Conservation (phyloP, 1,284 basidiomycete species). For the Ustilago nuda region DNA sequence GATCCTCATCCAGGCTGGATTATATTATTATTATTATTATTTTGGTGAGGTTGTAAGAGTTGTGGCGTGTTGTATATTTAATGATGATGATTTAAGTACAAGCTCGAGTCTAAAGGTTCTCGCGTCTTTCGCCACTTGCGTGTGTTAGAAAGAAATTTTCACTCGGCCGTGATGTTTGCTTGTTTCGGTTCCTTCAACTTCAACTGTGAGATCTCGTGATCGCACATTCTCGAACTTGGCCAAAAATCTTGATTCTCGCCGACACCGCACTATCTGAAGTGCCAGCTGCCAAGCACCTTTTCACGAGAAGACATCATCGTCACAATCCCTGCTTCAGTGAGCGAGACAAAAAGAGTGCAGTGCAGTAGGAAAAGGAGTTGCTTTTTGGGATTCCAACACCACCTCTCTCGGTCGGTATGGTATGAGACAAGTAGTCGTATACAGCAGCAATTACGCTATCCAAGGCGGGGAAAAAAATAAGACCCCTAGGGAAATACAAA, state of each 20-base stretch:
- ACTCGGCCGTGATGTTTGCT: no score
- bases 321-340: neutral
- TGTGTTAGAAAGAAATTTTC: no score
- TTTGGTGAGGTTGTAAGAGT: neutral
- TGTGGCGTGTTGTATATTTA: no score
- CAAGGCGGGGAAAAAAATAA: neutral
- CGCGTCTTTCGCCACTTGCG: no score
- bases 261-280: conserved; percentile 3
- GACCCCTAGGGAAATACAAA: conserved; percentile 8
- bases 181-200: no score
- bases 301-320: neutral
- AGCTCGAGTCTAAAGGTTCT: no score
- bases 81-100: no score
- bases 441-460: conserved; percentile 4
- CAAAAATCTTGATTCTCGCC: neutral
- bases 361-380: neutral
- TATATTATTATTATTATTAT: no score
- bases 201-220: neutral
- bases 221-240: neutral
- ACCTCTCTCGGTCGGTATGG: neutral
- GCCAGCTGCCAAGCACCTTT: neutral
- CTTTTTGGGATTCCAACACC: conserved; percentile 1
- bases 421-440: conserved; percentile 5
- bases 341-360: neutral
- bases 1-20: no score